phyloP scores from a whole-genome alignment of 1,284 basidiomycete genomes.

The Macrocystidia cucumis region DNA sequence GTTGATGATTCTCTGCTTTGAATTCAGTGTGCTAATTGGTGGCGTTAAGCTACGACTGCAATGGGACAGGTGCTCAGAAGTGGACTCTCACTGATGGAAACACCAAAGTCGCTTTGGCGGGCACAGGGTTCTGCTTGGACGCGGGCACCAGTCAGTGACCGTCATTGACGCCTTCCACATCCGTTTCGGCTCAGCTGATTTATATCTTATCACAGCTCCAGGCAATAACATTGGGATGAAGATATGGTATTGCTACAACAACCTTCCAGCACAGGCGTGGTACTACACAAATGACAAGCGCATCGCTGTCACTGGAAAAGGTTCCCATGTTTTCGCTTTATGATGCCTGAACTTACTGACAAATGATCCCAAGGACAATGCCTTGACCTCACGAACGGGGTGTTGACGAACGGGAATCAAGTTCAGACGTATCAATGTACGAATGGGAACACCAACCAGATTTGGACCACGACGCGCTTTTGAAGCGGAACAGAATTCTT shows the following conservation, averaged over 20 bases:
- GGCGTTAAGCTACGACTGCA: conserved; percentile 22
- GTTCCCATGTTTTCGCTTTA: conserved; percentile 1
- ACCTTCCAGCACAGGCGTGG: conserved; percentile 21
- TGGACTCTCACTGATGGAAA: conserved; percentile 18
- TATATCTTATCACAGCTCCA: conserved; percentile 11
- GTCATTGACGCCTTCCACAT: background rate
- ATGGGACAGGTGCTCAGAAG: conserved; percentile 17
- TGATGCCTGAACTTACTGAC: conserved; percentile 5
- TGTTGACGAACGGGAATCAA: conserved; percentile 16
- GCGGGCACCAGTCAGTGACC: conserved; percentile 18
- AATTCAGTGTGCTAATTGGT: background rate
- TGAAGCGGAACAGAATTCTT: background rate
- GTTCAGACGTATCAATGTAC: conserved; percentile 20
- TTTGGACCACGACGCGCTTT: conserved; percentile 13
- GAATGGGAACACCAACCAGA: conserved; percentile 16
- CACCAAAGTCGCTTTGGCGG: conserved; percentile 16
- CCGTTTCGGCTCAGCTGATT: background rate
- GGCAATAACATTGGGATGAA: conserved; percentile 20
- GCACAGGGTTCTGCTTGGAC: conserved; percentile 22
- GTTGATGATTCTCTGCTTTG: background rate
- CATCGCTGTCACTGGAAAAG: conserved; percentile 9
- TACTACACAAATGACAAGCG: conserved; percentile 19
- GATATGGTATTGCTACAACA: conserved; percentile 22
- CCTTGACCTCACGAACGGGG: conserved; percentile 18
- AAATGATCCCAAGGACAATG: conserved; percentile 12